Conservation (phyloP, 495 filamentous ascomycete genomes). For the Recurvomyces mirabilis region DNA sequence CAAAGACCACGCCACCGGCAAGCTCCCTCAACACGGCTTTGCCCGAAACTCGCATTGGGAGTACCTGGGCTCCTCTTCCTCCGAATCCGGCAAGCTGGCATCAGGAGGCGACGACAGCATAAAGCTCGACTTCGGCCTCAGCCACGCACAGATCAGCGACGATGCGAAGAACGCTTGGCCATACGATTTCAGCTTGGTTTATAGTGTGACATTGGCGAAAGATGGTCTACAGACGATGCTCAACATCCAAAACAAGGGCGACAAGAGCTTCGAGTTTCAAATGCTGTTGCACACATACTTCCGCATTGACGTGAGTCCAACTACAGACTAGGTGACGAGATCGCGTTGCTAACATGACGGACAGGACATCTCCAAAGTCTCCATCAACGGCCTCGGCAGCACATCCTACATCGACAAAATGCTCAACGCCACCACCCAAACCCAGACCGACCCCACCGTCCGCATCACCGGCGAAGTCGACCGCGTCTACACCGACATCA, state of each 20-base stretch:
- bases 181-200: constrained; percentile 78
- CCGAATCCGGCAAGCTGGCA: constrained; percentile 37
- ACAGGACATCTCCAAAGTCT: constrained; percentile 49
- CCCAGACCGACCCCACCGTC: constrained; percentile 42
- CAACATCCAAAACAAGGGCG: constrained; percentile 76
- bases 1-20: constrained; percentile 54
- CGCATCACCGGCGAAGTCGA: constrained; percentile 67
- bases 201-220: constrained; percentile 72
- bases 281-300: constrained; percentile 87
- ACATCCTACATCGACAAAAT: constrained; percentile 76
- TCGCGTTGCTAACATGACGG: not conserved
- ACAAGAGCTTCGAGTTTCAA: constrained; percentile 77
- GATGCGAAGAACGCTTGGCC: constrained; percentile 59
- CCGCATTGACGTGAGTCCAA: constrained; percentile 53
- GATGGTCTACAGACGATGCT: constrained; percentile 70
- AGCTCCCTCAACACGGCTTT: constrained; percentile 90
- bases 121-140: constrained; percentile 92
- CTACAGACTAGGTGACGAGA: not conserved
- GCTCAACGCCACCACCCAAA: constrained; percentile 44
- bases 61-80: constrained; percentile 60
- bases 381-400: constrained; percentile 59
- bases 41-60: constrained; percentile 74
- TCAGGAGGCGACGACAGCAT: constrained; percentile 49
- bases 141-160: constrained; percentile 53
- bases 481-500: constrained; percentile 51